phyloP scores from a whole-genome alignment of 2,329 filamentous ascomycete species.

The Neofusicoccum parvum region DNA sequence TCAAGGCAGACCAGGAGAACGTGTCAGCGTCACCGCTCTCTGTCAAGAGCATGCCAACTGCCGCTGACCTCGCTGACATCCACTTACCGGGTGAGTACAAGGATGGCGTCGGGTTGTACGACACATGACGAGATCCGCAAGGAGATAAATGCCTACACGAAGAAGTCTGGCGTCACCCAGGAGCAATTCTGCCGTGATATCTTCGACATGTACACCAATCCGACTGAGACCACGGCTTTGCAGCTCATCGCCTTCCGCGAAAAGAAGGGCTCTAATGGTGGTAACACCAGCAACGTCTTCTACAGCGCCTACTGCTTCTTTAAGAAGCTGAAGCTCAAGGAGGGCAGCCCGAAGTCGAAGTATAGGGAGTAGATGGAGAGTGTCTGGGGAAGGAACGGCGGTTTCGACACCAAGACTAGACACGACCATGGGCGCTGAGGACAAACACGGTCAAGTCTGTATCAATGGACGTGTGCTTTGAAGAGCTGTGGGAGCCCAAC shows the following conservation, averaged over 20 bases:
- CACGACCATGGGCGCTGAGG: background rate
- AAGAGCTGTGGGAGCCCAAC: no score
- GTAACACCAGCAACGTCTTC: constrained; percentile 53
- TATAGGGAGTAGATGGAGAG: constrained; percentile 56
- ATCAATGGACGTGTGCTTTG: no score
- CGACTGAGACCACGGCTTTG: constrained; percentile 43
- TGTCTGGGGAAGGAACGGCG: background rate
- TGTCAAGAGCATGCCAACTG: background rate
- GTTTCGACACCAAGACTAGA: background rate
- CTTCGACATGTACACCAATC: constrained; percentile 42
- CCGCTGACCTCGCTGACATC: constrained; percentile 45
- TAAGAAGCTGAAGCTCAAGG: constrained; percentile 58
- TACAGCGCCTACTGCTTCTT: constrained; percentile 62
- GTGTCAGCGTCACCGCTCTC: background rate
- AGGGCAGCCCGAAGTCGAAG: constrained; percentile 55
- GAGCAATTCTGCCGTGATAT: constrained; percentile 56
- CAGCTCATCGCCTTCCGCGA: constrained; percentile 54
- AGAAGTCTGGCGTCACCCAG: constrained; percentile 52
- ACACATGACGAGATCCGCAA: constrained; percentile 61
- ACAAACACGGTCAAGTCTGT: no score
- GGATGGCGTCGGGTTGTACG: constrained; percentile 51
- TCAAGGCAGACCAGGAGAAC: background rate
- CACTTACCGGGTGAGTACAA: constrained; percentile 52
- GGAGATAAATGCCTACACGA: constrained; percentile 58
- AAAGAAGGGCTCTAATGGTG: constrained; percentile 52